These are phyloP conservation scores for Apiotrichum mycotoxinovorans DNA, from an alignment of 1,284 basidiomycete genomes.

Conservation along the genomic window DNA sequence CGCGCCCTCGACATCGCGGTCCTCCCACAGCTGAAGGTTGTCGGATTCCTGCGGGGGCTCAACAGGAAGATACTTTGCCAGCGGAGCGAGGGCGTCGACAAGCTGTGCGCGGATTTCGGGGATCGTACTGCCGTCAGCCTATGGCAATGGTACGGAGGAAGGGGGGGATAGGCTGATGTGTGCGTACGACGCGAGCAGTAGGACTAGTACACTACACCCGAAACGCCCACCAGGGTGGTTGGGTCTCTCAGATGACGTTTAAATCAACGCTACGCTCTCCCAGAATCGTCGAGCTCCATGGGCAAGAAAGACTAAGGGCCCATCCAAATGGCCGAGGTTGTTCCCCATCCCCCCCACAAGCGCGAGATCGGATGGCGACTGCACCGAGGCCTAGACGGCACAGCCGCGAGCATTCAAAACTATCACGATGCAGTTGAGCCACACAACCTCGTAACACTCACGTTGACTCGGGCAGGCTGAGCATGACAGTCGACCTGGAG, in stretches of 20 bases:
- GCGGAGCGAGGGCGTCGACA: conserved; percentile 27
- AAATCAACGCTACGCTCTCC: too few species aligned
- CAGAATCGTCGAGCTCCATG: too few species aligned
- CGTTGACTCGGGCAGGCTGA: conserved; percentile 39
- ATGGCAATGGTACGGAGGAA: not conserved
- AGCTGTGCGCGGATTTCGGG: conserved; percentile 20
- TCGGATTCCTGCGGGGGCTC: conserved; percentile 15
- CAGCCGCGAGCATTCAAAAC: not conserved
- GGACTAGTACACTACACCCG: too few species aligned
- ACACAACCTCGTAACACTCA: too few species aligned
- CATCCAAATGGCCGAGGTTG: too few species aligned
- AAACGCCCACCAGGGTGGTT: too few species aligned
- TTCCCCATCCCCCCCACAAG: too few species aligned
- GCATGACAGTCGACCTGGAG: conserved; percentile 32
- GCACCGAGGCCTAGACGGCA: not conserved
- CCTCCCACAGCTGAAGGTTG: conserved; percentile 39
- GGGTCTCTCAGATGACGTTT: too few species aligned
- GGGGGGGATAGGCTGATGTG: not conserved
- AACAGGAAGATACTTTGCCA: conserved; percentile 17
- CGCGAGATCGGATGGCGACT: too few species aligned
- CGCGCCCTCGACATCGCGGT: conserved; percentile 27
- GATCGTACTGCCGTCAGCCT: conserved; percentile 13
- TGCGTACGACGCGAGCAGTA: not conserved
- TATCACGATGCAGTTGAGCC: too few species aligned
- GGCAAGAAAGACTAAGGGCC: too few species aligned